These are phyloP conservation scores for Penicillium sp. DNA, from an alignment of 2,329 filamentous ascomycete genomes.

Conservation along the genomic window DNA sequence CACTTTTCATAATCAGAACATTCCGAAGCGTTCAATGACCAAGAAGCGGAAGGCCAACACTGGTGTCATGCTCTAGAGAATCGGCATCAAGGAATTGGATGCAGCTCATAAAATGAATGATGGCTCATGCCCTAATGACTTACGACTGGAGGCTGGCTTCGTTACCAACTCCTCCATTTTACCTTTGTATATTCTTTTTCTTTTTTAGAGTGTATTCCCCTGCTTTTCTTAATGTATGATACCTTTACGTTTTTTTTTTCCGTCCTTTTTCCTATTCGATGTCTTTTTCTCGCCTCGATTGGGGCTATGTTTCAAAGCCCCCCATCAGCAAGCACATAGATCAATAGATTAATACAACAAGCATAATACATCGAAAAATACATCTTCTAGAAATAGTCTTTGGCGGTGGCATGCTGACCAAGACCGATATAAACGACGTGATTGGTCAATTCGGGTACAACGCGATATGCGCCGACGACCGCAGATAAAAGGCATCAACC, in stretches of 20 bases:
- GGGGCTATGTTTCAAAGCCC: too few species aligned
- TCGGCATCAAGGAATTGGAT: not conserved
- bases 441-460: constrained; percentile 26
- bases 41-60: constrained; percentile 5
- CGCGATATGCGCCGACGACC: constrained; percentile 13
- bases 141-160: not conserved
- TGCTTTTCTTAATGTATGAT: not conserved
- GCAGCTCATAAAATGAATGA: not conserved
- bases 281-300: too few species aligned
- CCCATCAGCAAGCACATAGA: too few species aligned
- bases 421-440: constrained; percentile 11
- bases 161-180: not conserved
- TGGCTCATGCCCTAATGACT: not conserved
- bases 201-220: too few species aligned
- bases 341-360: too few species aligned
- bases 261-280: too few species aligned
- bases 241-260: too few species aligned
- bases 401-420: too few species aligned
- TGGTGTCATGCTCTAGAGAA: not conserved
- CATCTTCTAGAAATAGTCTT: too few species aligned
- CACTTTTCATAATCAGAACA: constrained; percentile 50
- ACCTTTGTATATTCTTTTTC: not conserved
- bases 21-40: constrained; percentile 33
- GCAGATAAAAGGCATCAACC: not conserved
- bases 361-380: too few species aligned